A percentile compares a stretch with the other conserved stretches of the same genome.
phyloP scores from a whole-genome alignment of 768 basidiomycete species.

The Suillus cothurnatus region DNA sequence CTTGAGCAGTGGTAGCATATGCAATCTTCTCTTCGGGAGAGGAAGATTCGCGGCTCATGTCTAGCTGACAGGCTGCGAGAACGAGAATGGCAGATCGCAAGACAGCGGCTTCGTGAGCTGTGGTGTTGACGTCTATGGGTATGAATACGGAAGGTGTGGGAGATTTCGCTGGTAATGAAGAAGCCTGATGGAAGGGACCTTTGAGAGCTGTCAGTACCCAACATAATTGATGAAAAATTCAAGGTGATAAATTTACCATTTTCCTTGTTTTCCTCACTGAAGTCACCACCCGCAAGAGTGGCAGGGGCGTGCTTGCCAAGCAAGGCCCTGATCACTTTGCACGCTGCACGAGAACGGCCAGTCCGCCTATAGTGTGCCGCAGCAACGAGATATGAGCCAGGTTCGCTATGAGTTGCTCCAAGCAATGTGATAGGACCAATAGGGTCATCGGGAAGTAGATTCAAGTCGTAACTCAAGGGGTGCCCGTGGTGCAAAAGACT shows the following conservation, averaged over 20 bases:
- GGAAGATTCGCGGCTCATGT: constrained; percentile 31
- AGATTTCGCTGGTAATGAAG: constrained; percentile 13
- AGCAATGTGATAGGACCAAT: constrained; percentile 29
- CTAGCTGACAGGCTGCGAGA: constrained; percentile 35
- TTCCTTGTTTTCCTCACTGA: constrained; percentile 11
- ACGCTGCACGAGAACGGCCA: constrained; percentile 32
- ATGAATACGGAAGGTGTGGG: constrained; percentile 14
- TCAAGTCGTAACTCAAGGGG: constrained; percentile 30
- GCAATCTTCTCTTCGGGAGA: constrained; percentile 20
- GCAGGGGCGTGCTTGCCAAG: constrained; percentile 17
- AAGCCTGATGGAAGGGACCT: constrained; percentile 11
- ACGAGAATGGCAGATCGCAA: constrained; percentile 32
- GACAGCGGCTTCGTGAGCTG: constrained; percentile 18
- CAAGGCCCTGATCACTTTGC: constrained; percentile 29
- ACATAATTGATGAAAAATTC: constrained; percentile 14
- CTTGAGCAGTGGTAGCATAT: constrained; percentile 26
- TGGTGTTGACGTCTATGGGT: constrained; percentile 9
- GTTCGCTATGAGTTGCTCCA: constrained; percentile 30
- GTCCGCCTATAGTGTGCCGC: constrained; percentile 36
- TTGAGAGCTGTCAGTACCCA: constrained; percentile 17
- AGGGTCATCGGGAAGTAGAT: constrained; percentile 33
- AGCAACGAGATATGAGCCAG: constrained; percentile 33
- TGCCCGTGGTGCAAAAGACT: constrained; percentile 30
- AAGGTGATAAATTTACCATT: constrained; percentile 28
- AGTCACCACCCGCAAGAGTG: not conserved